Base-by-base conservation (phyloP, 192 early-diverging fungal species). In the Coemansia sp. region DNA sequence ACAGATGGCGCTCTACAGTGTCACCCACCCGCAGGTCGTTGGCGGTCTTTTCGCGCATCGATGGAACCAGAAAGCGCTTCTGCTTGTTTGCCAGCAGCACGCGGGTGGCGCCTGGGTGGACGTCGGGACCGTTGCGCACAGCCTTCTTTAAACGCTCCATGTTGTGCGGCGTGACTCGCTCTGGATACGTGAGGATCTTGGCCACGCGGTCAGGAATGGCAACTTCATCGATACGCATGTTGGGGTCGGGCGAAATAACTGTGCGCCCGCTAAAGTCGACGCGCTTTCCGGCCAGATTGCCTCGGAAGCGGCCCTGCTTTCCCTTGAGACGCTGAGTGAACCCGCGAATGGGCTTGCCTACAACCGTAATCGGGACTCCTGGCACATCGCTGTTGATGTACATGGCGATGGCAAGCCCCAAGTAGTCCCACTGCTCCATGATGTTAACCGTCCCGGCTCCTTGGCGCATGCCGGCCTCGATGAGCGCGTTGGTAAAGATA, bases 221-320 rank as follows among this genome's bases (percentile, higher is more conserved):
- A 1, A 90, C 87, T 65, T 97, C 89, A 66, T 98, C 95, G 51
- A 99, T 99, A 17, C 92, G 85, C 72, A 98, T 81, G 74, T 98
- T 98, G 4, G 97, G 97, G 63, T 99, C 97, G 6, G 95, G 95
- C 5, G 94, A 96, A 73, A 99, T 99, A 47, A 99, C 97, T 3
- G 97, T 99, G 67, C 97, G 84, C 3, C 90, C 95, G 29, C 94
- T 96, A 60, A 97, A 99, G 71, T 99, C 95, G 5, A 99, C 97
- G 68, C 97, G 93, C 82, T 99, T 99, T 52, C 97, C 97, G 1
- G 92, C 94, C 46, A 99, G 79, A 53, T 99, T 99, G 36, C 97
- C 97, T 58, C 97, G 88, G 82, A 99, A 97, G 45, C 97, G 89
- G 50, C 97, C 97, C 55, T 96, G 90, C 63, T 99, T 99, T 37